Percentiles rank a stretch among this genome's conserved stretches.
phyloP scores from a whole-genome alignment of 2,329 filamentous ascomycete genomes.

The Fusarium foetens region DNA sequence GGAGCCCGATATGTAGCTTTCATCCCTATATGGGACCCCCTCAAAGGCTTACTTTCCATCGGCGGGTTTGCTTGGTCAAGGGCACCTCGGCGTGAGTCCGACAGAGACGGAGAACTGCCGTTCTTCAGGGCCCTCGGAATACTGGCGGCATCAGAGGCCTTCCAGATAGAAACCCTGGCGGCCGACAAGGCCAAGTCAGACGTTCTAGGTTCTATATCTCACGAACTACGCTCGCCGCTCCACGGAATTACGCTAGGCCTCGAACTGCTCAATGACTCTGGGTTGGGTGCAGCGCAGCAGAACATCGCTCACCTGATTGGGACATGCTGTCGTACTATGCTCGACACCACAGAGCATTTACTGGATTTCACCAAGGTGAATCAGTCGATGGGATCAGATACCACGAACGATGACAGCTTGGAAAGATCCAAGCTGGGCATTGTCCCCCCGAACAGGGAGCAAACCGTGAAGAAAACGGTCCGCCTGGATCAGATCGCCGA shows the following conservation, averaged over 20 bases:
- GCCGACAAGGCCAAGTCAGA: background rate
- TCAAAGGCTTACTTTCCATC: background rate
- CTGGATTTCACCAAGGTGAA: conserved; percentile 4
- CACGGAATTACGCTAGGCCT: background rate
- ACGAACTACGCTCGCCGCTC: conserved; percentile 7
- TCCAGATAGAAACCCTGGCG: background rate
- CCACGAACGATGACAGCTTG: accelerated
- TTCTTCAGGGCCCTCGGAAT: background rate
- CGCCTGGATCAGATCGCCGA: background rate
- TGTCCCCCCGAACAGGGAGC: too few relatives aligned
- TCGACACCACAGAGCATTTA: background rate
- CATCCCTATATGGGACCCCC: background rate
- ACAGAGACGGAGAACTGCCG: background rate
- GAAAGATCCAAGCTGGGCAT: too few relatives aligned
- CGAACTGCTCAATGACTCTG: background rate
- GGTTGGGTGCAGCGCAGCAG: background rate
- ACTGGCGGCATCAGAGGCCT: background rate
- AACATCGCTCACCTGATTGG: conserved; percentile 2
- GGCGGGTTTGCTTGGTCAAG: background rate
- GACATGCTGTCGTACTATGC: background rate
- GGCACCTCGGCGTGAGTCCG: background rate
- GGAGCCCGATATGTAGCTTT: background rate
- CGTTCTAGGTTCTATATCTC: background rate
- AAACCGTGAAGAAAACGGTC: background rate
- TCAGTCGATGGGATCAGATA: background rate